These are phyloP conservation scores for Coffea eugenioides DNA, from an alignment of 257 asterid genomes.

Conservation along the genomic window DNA sequence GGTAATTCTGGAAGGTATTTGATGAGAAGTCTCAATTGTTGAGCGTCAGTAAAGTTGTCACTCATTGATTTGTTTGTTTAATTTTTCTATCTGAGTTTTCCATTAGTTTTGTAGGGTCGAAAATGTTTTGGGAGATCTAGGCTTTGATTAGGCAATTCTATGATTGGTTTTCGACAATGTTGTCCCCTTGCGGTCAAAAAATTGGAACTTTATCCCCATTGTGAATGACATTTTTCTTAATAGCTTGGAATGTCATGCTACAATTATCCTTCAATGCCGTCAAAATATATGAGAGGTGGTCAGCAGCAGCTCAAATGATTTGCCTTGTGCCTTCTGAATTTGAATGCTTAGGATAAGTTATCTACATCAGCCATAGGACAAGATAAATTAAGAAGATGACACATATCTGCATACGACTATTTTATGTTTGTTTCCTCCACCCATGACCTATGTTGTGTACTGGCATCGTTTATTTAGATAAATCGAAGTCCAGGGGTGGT, in stretches of 20 bases:
- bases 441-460: background rate
- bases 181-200: background rate
- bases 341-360: background rate
- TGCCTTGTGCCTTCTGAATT: background rate
- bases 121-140: conserved; percentile 11
- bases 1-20: conserved; percentile 1
- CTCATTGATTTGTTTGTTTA: conserved; percentile 1
- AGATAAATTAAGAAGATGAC: background rate
- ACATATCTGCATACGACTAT: background rate
- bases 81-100: background rate
- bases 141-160: conserved; percentile 7
- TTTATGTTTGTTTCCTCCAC: background rate
- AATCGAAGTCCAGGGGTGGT: conserved; percentile 56
- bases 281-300: background rate
- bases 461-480: conserved; percentile 39
- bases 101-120: background rate
- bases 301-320: background rate
- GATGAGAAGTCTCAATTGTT: background rate
- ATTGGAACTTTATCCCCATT: background rate
- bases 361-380: background rate
- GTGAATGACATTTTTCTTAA: background rate
- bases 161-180: background rate
- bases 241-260: background rate
- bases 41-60: conserved; percentile 2
- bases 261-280: background rate